Evolutionary conservation across 306 rosid species (phyloP).

Genomic region (Cercis canadensis): DNA sequence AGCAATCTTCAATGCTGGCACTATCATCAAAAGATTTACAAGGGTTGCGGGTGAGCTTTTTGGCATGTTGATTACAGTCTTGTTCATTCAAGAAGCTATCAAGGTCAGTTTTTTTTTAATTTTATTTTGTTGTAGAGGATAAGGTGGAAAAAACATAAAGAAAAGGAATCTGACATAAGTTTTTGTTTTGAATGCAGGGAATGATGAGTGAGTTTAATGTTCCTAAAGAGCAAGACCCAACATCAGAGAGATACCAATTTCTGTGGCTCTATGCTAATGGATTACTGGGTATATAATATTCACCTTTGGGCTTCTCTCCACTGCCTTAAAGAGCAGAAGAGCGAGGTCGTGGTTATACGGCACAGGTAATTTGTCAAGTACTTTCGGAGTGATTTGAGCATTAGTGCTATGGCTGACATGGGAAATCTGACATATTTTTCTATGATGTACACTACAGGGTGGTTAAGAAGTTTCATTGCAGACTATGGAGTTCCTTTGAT

Average conservation of each 20-base stretch:
- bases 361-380: slow-evolving; percentile 62
- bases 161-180: slow-evolving; percentile 21
- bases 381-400: not conserved
- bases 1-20: slow-evolving; percentile 78
- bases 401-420: not conserved
- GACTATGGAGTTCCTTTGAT: slow-evolving; percentile 88
- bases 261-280: slow-evolving; percentile 81
- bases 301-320: slow-evolving; percentile 73
- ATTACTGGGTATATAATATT: slow-evolving; percentile 69
- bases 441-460: slow-evolving; percentile 50
- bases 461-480: slow-evolving; percentile 75
- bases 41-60: slow-evolving; percentile 88
- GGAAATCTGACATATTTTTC: slow-evolving; percentile 13
- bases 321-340: slow-evolving; percentile 76
- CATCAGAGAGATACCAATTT: slow-evolving; percentile 51
- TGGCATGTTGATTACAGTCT: slow-evolving; percentile 82
- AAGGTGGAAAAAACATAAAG: not conserved
- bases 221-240: slow-evolving; percentile 60
- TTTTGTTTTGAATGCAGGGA: slow-evolving; percentile 56
- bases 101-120: slow-evolving; percentile 57
- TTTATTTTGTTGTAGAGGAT: not conserved
- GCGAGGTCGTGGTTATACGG: slow-evolving; percentile 89
- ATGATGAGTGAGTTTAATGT: slow-evolving; percentile 66
- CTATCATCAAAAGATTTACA: slow-evolving; percentile 73
- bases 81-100: slow-evolving; percentile 88